Evolutionary conservation across 2,329 filamentous ascomycete genomes (phyloP), one percentile per base, ranked within the genome.

Genomic region (Stylonectria norvegica): DNA sequence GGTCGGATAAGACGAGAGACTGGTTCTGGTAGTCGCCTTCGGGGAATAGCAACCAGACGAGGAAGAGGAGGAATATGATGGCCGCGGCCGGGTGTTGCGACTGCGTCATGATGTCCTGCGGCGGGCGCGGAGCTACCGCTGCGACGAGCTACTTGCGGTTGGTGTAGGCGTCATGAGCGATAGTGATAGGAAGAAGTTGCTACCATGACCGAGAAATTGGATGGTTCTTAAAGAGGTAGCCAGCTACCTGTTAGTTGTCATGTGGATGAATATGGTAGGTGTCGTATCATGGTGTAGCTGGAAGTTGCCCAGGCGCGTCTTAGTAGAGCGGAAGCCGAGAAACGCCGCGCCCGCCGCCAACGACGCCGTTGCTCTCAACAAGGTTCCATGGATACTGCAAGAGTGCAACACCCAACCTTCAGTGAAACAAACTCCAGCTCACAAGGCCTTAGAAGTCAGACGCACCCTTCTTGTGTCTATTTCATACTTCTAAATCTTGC

Each of bases 71-170:
- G 32, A 60, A 52, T 28, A 59, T 40, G 19, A 64, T 38, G 15
- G 47, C 60, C 11, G 50, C 60, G 34, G 56, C 55, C 34, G 61
- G 62, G 39, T 73, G 71, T 53, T 70, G 72, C 39, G 65, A 60
- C 44, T 62, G 67, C 52, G 72, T 64, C 71, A 76, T 76, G 61
- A 58, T 65, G 58, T 52, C 53, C 53, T 40, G 42, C 49, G 52
- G 38, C 42, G 5, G 17, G 38, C 31, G 36, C 25, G 44, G 35
- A 38, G 35, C 48, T 56, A 56, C 48, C 45, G 39, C 43, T 40
- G 40, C 47, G 40, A 46, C 54, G 57, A 57, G 43, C 53, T 54
- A 52, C 34, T 34, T 47, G 29, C 36, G 25, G 22, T 30, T 17
- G 22, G 30, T 18, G 39, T 31, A 39, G 30, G 31, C 34, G 19